A percentile compares a stretch with the other conserved stretches of the same genome.
phyloP scores from a whole-genome alignment of 73 alveolate genomes.

The Uronychia binucleata region DNA sequence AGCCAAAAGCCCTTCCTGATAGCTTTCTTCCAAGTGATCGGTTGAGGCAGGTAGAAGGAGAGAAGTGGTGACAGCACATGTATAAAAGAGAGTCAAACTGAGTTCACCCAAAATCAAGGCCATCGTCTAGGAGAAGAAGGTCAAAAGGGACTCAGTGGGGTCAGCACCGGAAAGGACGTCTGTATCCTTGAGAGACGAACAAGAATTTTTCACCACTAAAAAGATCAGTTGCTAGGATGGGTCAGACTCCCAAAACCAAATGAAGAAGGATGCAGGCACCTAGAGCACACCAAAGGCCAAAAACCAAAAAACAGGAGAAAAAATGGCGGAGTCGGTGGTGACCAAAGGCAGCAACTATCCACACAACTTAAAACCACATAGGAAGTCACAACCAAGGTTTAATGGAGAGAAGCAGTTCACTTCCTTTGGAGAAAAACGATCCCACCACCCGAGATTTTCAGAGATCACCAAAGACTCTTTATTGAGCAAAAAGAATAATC shows the following conservation, averaged over 20 bases:
- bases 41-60: neutral
- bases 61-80: neutral
- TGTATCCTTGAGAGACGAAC: neutral
- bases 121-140: neutral
- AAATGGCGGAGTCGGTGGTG: neutral
- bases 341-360: neutral
- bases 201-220: too few species aligned
- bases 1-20: too few species aligned
- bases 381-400: neutral
- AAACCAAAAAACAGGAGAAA: neutral
- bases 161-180: neutral
- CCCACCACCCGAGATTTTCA: neutral
- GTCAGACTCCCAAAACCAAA: neutral
- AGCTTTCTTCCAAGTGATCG: too few species aligned
- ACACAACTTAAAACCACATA: neutral
- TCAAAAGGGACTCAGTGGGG: neutral
- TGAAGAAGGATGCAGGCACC: neutral
- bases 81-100: neutral
- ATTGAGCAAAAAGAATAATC: neutral
- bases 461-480: neutral
- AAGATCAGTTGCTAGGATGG: too few species aligned
- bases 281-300: neutral
- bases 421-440: neutral
- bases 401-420: neutral
- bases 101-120: neutral